phyloP scores from a whole-genome alignment of 352 stramenopile genomes.

The Vaucheria bursata region DNA sequence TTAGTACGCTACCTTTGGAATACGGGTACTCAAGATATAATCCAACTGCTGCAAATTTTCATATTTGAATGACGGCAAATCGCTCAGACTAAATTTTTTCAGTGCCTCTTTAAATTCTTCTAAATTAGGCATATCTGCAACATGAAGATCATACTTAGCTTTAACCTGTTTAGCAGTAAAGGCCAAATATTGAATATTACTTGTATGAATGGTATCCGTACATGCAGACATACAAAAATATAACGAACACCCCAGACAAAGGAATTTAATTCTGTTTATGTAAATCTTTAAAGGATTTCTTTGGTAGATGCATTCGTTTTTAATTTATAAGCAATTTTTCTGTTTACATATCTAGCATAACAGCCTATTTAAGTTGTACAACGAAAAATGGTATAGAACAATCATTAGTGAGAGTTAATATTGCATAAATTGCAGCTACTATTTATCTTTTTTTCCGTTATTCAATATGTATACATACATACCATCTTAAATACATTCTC shows the following conservation, averaged over 20 bases:
- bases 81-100: too few relatives aligned
- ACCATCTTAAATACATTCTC: too few relatives aligned
- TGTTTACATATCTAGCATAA: too few relatives aligned
- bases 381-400: too few relatives aligned
- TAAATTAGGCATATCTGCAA: conserved; percentile 34
- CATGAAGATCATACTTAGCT: conserved; percentile 29
- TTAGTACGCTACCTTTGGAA: conserved; percentile 17
- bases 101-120: conserved; percentile 21
- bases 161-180: conserved; percentile 19
- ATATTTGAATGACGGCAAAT: conserved; percentile 18
- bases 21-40: conserved; percentile 24
- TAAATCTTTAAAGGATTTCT: neutral
- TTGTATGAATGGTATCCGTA: neutral
- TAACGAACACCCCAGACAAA: neutral
- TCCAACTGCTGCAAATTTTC: conserved; percentile 21
- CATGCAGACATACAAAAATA: neutral
- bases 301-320: neutral
- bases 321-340: too few relatives aligned
- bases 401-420: too few relatives aligned
- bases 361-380: too few relatives aligned
- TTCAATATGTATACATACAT: too few relatives aligned
- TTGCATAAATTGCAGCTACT: too few relatives aligned
- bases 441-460: too few relatives aligned
- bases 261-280: neutral
- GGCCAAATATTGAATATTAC: neutral